Conservation (phyloP, 1,284 basidiomycete genomes). For the Ustilago sp. region DNA sequence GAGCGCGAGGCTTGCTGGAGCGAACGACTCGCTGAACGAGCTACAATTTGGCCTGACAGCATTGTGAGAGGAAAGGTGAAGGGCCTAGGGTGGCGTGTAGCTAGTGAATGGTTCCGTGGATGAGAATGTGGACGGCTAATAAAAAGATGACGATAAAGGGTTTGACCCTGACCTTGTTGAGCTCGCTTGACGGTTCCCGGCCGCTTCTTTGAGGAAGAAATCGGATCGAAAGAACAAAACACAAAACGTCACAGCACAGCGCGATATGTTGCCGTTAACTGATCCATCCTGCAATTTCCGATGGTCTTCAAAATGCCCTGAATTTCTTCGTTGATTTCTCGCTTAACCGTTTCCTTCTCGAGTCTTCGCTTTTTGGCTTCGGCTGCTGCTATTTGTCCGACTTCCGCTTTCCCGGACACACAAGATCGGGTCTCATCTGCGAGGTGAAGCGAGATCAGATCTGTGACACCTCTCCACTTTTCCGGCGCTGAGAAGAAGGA, state of each 20-base stretch:
- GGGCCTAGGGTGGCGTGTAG: neutral
- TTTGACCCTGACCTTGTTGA: neutral
- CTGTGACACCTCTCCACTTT: slow-evolving; percentile 11
- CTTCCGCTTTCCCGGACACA: slow-evolving; percentile 14
- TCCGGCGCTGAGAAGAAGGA: neutral
- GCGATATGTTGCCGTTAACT: neutral
- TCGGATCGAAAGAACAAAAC: slow-evolving; percentile 6
- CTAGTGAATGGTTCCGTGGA: neutral
- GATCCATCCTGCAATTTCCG: slow-evolving; percentile 12
- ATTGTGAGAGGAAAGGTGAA: slow-evolving; percentile 7
- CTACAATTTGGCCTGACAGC: slow-evolving; percentile 20
- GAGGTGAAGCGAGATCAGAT: neutral
- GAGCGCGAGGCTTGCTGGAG: slow-evolving; percentile 29
- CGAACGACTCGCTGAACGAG: slow-evolving; percentile 30
- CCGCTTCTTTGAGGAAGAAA: slow-evolving; percentile 13
- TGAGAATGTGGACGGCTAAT: slow-evolving; percentile 3
- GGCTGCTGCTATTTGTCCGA: slow-evolving; percentile 4
- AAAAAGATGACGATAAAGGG: slow-evolving; percentile 2
- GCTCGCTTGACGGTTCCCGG: slow-evolving; percentile 4
- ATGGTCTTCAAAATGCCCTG: neutral
- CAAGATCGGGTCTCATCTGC: slow-evolving; percentile 1
- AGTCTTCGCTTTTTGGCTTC: neutral
- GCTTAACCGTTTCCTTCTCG: slow-evolving; percentile 23
- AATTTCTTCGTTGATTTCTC: slow-evolving; percentile 14
- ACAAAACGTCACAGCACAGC: slow-evolving; percentile 13